Conservation (phyloP, 441 rosid species). For the Theobroma grandiflorum region DNA sequence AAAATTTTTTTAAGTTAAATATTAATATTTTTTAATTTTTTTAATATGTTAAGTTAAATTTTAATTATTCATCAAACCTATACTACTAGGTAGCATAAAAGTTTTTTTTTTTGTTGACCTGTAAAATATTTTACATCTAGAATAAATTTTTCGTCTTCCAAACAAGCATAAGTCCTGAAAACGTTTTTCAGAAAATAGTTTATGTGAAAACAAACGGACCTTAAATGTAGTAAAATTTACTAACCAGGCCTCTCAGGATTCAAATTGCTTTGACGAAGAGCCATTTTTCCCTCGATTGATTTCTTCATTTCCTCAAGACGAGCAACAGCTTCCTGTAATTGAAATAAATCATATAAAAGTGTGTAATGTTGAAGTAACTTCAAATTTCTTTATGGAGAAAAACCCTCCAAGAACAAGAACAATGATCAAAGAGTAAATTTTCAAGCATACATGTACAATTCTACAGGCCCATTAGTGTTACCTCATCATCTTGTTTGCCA, state of each 20-base stretch:
- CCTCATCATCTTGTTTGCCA: constrained; percentile 85
- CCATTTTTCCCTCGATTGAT: constrained; percentile 73
- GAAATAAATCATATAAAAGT: constrained; percentile 1
- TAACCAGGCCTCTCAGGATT: constrained; percentile 96
- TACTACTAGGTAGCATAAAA: no score
- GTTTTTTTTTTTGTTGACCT: no score
- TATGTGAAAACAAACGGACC: background rate
- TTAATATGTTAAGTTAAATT: no score
- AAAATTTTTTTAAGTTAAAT: no score
- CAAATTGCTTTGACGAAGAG: constrained; percentile 93
- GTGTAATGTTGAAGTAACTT: background rate
- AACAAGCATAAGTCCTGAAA: no score
- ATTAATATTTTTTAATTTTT: no score
- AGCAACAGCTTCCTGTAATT: constrained; percentile 84
- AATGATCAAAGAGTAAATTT: constrained; percentile 7
- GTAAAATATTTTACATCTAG: no score
- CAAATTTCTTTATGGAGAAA: background rate
- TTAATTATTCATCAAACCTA: no score
- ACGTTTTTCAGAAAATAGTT: no score
- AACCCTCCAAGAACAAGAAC: background rate
- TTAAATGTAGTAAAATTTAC: constrained; percentile 31
- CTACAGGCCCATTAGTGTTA: constrained; percentile 35
- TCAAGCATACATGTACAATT: background rate
- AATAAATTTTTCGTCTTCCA: no score
- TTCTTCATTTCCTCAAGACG: constrained; percentile 80